Evolutionary conservation across 2,329 filamentous ascomycete genomes (phyloP).

Genomic region (Lomentospora prolificans): DNA sequence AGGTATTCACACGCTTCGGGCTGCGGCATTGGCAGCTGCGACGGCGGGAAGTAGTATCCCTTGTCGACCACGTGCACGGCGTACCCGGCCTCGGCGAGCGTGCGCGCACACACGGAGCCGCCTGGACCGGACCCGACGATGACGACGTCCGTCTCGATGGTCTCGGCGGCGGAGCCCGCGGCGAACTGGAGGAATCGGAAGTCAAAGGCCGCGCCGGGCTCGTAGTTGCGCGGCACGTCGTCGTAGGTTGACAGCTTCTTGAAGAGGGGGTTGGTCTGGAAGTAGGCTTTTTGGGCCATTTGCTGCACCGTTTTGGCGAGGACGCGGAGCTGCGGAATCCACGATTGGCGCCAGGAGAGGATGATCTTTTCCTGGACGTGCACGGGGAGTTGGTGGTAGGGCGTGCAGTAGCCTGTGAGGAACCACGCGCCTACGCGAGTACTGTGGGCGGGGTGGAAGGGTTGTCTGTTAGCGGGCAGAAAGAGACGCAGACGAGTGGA

Average conservation of each 20-base stretch:
- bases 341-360: slow-evolving; percentile 49
- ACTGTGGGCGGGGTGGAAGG: no score
- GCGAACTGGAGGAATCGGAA: slow-evolving; percentile 54
- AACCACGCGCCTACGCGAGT: slow-evolving; percentile 57
- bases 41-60: slow-evolving; percentile 63
- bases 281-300: slow-evolving; percentile 44
- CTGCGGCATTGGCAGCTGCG: slow-evolving; percentile 66
- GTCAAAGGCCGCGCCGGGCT: slow-evolving; percentile 38
- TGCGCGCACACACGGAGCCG: slow-evolving; percentile 71
- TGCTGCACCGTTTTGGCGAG: slow-evolving; percentile 46
- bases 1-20: slow-evolving; percentile 50
- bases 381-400: slow-evolving; percentile 51
- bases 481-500: slow-evolving; percentile 2
- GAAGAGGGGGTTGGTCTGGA: slow-evolving; percentile 46
- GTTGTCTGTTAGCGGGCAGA: slow-evolving; percentile 23
- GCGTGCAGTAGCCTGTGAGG: slow-evolving; percentile 56
- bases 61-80: slow-evolving; percentile 76
- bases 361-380: slow-evolving; percentile 52
- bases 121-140: slow-evolving; percentile 84
- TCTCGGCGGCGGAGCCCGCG: slow-evolving; percentile 53
- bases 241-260: slow-evolving; percentile 47
- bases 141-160: slow-evolving; percentile 72
- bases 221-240: slow-evolving; percentile 41
- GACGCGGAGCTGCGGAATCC: slow-evolving; percentile 42
- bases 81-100: slow-evolving; percentile 66